Evolutionary conservation across 2,329 filamentous ascomycete species (phyloP), one percentile per base, ranked within the genome.

Genomic region (Coniochaeta sp.): DNA sequence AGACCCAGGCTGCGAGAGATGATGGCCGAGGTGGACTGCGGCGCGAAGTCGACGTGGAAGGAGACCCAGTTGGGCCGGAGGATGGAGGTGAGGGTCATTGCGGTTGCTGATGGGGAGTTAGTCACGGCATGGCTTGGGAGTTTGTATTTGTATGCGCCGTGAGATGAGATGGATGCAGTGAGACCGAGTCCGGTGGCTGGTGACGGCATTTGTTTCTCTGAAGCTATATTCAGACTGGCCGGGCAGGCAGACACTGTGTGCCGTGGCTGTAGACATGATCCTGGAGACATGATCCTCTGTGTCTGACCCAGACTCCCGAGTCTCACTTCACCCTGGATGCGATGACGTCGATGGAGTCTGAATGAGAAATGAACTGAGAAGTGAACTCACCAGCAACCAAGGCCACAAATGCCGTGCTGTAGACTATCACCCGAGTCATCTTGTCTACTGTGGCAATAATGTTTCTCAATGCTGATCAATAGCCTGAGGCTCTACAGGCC

Each of bases 11-110:
- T 83, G 66, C 86, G 83, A 64, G 77, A 76, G 64, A 81, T 77
- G 38, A 71, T 76, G 61, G 79, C 78, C 38, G 74, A 69, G 78
- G 73, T 19, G 78, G 22, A 14, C 34, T 9, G 43, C 19, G 19
- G 19, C 9, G 43, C 19, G 22, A 24, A 24, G 43, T 77, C 78
- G 47, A 85, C 82, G 50, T 81, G 76, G 71, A 84, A 91, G 59
- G 81, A 80, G 58, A 92, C 77, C 90, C 90, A 95, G 73, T 84
- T 78, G 17, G 90, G 88, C 55, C 88, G 79, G 62, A 84, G 76
- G 66, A 91, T 89, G 59, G 89, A 83, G 44, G 84, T 79, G 59
- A 93, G 78, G 26, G 89, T 90, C 81, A 92, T 84, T 63, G 81
- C 81, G 33, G 87, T 89, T 61, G 88, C 89, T 91, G 55, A 24